Base-by-base conservation (phyloP, 768 basidiomycete species). In the Lactifluus volemus region DNA sequence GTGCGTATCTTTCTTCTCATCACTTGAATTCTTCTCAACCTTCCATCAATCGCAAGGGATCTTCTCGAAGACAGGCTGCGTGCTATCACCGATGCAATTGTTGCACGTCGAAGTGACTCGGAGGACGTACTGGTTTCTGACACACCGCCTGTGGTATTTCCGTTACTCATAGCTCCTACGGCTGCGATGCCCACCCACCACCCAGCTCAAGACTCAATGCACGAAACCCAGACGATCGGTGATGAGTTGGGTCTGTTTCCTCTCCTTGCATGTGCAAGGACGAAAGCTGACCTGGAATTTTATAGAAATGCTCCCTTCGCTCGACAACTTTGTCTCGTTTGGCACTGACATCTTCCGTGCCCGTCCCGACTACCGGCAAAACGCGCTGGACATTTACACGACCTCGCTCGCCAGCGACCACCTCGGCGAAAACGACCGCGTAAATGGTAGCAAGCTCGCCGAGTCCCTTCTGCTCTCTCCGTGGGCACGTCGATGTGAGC, bases 281-380 rank as follows among this genome's bases (percentile, higher is more conserved):
- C n/a, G 32, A 49, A 49, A 38, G 59, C 53, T 59, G 34, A 41
- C 53, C 55, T 49, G 15, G 12, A 45, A 38, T 15, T 50, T 45
- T 17, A 3, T 65, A 77, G 92, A 95, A 70, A 94, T 93, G 89
- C 79, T 92, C 29, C 89, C 90, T 11, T 84, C 87, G 5, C 73
- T 96, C 58, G 89, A 92, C 76, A 95, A 94, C 78, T 90, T 92
- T 70, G 77, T 96, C 55, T 89, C 89, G 14, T 93, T 83, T 68
- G 92, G 92, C 15, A 77, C 81, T 29, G 88, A 92, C 14, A 74
- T 84, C 15, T 85, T 95, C 74, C 85, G 88, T 67, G 69, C 80
- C 25, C 84, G 83, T 51, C 72, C 81, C 1, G 88, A 91, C 66
- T 94, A 95, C 74, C 80, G 83, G 67, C 80, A 83, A 66, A 91